Conservation (phyloP, 768 basidiomycete species). For the Lentinula lateritia region DNA sequence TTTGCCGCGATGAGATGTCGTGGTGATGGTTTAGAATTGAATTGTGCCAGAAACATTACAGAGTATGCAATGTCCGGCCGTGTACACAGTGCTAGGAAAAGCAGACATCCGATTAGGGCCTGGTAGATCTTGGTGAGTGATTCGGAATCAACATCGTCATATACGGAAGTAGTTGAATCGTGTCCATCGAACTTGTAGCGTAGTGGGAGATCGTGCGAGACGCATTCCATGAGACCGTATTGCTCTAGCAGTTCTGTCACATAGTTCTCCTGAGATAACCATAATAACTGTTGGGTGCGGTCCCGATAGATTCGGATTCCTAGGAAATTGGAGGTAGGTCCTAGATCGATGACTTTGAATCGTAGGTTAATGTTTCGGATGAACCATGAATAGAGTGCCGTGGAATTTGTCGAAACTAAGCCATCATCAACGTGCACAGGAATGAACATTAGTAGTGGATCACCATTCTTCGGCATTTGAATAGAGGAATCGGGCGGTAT, state of each 20-base stretch:
- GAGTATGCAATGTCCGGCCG: no score
- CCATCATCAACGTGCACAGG: constrained; percentile 5
- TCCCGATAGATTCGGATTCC: constrained; percentile 14
- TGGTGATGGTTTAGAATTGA: no score
- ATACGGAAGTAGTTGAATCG: not conserved
- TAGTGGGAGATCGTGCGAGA: not conserved
- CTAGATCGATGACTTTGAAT: constrained; percentile 9
- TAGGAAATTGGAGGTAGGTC: constrained; percentile 8
- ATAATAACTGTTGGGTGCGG: not conserved
- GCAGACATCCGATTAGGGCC: no score
- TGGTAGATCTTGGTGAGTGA: no score
- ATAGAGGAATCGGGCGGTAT: no score
- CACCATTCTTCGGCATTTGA: no score
- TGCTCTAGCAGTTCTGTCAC: not conserved
- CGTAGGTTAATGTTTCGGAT: constrained; percentile 5
- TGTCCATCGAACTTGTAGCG: not conserved
- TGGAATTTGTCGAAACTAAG: not conserved
- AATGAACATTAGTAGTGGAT: not conserved
- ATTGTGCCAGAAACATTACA: no score
- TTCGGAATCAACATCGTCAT: no score
- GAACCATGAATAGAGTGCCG: not conserved
- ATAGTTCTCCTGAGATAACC: constrained; percentile 10
- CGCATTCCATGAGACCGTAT: not conserved
- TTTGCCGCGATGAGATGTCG: no score
- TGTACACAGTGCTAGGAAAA: no score